Percentiles rank a stretch among this genome's conserved stretches.
These are phyloP conservation scores for Prunella vulgaris DNA, from an alignment of 257 asterid species.

Conservation along the genomic window DNA sequence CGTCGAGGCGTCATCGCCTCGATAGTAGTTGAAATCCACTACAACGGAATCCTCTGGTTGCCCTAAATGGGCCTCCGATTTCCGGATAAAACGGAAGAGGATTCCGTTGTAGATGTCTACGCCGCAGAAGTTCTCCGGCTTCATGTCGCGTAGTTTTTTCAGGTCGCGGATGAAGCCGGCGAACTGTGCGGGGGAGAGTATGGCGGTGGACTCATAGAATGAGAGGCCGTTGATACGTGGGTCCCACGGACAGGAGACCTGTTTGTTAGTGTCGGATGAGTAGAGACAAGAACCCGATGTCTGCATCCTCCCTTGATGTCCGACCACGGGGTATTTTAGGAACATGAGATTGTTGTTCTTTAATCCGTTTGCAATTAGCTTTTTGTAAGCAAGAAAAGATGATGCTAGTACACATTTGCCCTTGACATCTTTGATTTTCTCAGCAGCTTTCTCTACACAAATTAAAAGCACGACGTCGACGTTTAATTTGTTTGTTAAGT, in stretches of 20 bases:
- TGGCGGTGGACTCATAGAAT: slow-evolving; percentile 71
- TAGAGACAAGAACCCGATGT: slow-evolving; percentile 86
- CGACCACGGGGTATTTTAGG: slow-evolving; percentile 77
- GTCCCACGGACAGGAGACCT: slow-evolving; percentile 64
- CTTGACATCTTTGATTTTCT: slow-evolving; percentile 25
- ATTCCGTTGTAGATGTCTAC: slow-evolving; percentile 74
- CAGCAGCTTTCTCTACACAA: slow-evolving; percentile 57
- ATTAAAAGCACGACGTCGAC: no score
- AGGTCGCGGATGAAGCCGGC: slow-evolving; percentile 45
- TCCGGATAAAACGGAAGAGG: slow-evolving; percentile 51
- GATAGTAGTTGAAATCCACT: slow-evolving; percentile 64
- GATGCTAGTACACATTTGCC: slow-evolving; percentile 58
- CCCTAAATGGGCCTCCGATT: slow-evolving; percentile 58
- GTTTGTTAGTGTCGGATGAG: slow-evolving; percentile 35
- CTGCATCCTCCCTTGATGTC: slow-evolving; percentile 63
- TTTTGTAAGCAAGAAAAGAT: slow-evolving; percentile 39
- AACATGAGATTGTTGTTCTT: slow-evolving; percentile 59
- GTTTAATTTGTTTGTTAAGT: no score
- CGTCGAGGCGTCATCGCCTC: slow-evolving; percentile 41
- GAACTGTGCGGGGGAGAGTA: slow-evolving; percentile 38
- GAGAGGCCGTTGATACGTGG: slow-evolving; percentile 61
- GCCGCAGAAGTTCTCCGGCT: slow-evolving; percentile 64
- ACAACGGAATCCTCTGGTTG: slow-evolving; percentile 58
- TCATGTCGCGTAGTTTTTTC: slow-evolving; percentile 44
- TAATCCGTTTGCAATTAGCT: slow-evolving; percentile 58